Conservation (phyloP, 805 yeast genomes). For the Wickerhamomyces silvicola region DNA sequence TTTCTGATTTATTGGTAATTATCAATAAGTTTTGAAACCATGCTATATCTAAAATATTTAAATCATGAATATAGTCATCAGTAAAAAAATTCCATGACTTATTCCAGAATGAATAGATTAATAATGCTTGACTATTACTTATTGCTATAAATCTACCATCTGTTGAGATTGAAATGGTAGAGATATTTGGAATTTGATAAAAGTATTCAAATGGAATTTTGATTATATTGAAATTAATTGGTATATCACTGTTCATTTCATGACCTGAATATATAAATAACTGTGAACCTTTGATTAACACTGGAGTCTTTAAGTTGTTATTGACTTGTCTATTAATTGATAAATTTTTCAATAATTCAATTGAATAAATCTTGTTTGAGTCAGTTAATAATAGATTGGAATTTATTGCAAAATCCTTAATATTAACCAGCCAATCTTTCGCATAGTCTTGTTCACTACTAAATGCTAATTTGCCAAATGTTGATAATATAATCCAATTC, state of each 20-base stretch:
- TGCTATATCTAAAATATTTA: conserved; percentile 12
- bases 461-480: conserved; percentile 14
- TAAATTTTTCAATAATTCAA: conserved; percentile 5
- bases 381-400: neutral
- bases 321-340: conserved; percentile 13
- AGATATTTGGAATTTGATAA: conserved; percentile 14
- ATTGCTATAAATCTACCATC: conserved; percentile 20
- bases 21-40: conserved; percentile 19
- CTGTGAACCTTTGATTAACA: conserved; percentile 15
- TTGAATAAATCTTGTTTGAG: conserved; percentile 3
- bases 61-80: conserved; percentile 20
- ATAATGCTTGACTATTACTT: conserved; percentile 12
- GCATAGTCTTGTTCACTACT: conserved; percentile 11
- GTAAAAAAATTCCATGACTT: conserved; percentile 23
- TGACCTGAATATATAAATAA: conserved; percentile 22
- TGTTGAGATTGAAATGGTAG: conserved; percentile 15
- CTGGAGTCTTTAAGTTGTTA: conserved; percentile 19
- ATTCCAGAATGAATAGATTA: conserved; percentile 17
- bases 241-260: conserved; percentile 12
- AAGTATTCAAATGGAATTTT: conserved; percentile 18
- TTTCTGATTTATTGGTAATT: conserved; percentile 16
- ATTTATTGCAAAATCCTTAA: conserved; percentile 5
- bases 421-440: conserved; percentile 9
- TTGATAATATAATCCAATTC: conserved; percentile 12
- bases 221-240: conserved; percentile 17